Percentiles rank a stretch among this genome's conserved stretches.
phyloP scores from a whole-genome alignment of 331 rosid species.

The Rosa hybrid region DNA sequence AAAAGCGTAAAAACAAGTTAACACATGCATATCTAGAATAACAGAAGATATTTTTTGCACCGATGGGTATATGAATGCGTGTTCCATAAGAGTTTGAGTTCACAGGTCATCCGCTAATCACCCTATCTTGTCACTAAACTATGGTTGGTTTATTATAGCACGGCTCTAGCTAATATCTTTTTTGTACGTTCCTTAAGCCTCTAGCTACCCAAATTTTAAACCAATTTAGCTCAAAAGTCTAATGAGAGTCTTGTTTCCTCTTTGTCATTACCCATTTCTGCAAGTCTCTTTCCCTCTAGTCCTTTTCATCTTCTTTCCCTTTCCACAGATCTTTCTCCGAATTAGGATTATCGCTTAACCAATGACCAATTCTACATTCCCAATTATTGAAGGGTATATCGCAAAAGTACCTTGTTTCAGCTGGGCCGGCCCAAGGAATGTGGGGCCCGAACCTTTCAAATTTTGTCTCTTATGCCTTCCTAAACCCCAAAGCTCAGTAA shows the following conservation, averaged over 20 bases:
- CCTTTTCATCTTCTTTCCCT: not conserved
- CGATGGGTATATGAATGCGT: not conserved
- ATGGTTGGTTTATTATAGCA: not conserved
- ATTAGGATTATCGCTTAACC: not conserved
- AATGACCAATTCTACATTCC: constrained; percentile 6
- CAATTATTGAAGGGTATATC: not conserved
- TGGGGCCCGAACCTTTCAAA: constrained; percentile 31
- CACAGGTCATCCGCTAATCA: not conserved
- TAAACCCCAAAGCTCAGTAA: not conserved
- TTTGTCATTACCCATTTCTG: not conserved
- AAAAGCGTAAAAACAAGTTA: too few species aligned
- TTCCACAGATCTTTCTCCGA: not conserved
- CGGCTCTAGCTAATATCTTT: not conserved
- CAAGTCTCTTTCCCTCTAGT: constrained; percentile 12
- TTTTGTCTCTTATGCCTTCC: constrained; percentile 17
- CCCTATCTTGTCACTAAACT: not conserved
- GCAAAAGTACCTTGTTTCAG: constrained; percentile 31
- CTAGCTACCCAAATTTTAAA: constrained; percentile 1
- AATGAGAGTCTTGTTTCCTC: not conserved
- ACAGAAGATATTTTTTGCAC: too few species aligned
- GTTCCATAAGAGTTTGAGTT: not conserved
- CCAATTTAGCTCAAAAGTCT: not conserved
- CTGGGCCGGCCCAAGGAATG: constrained; percentile 66
- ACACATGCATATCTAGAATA: too few species aligned
- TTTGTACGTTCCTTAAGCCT: constrained; percentile 12